Evolutionary conservation across 805 yeast genomes (phyloP).

Genomic region (Saccharomycopsis guyanensis): DNA sequence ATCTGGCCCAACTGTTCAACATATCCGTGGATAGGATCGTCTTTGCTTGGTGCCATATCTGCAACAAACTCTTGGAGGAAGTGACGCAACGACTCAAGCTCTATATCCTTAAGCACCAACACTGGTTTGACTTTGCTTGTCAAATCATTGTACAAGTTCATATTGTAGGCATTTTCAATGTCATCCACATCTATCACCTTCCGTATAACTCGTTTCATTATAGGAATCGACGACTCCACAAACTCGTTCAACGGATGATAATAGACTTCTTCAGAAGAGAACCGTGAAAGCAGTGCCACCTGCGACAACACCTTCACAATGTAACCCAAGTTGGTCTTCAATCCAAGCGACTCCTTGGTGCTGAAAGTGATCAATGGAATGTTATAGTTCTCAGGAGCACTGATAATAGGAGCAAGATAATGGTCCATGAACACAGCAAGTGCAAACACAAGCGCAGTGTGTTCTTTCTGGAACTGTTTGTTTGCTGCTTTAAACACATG

Average conservation of each 20-base stretch:
- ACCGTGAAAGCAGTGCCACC: conserved; percentile 58
- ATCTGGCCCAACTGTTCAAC: conserved; percentile 2
- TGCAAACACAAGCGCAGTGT: conserved; percentile 54
- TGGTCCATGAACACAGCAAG: conserved; percentile 56
- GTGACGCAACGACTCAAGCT: conserved; percentile 38
- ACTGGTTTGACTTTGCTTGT: conserved; percentile 37
- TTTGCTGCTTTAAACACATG: conserved; percentile 35
- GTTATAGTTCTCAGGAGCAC: conserved; percentile 51
- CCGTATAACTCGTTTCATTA: conserved; percentile 38
- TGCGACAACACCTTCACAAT: conserved; percentile 57
- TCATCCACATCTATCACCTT: conserved; percentile 47
- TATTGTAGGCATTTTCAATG: conserved; percentile 51
- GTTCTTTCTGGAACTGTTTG: conserved; percentile 47
- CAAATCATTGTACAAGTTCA: conserved; percentile 65
- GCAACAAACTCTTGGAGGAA: conserved; percentile 37
- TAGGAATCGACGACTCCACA: conserved; percentile 44
- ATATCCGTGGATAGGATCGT: conserved; percentile 35
- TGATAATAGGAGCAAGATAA: conserved; percentile 41
- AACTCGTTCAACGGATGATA: conserved; percentile 76
- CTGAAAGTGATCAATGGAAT: conserved; percentile 28
- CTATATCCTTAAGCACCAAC: conserved; percentile 37
- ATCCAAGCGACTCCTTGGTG: conserved; percentile 24
- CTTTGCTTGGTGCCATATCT: conserved; percentile 36
- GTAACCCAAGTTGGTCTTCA: conserved; percentile 43
- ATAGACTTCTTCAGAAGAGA: conserved; percentile 52